Conservation (phyloP, 306 rosid genomes). For the Psophocarpus tetragonolobus region DNA sequence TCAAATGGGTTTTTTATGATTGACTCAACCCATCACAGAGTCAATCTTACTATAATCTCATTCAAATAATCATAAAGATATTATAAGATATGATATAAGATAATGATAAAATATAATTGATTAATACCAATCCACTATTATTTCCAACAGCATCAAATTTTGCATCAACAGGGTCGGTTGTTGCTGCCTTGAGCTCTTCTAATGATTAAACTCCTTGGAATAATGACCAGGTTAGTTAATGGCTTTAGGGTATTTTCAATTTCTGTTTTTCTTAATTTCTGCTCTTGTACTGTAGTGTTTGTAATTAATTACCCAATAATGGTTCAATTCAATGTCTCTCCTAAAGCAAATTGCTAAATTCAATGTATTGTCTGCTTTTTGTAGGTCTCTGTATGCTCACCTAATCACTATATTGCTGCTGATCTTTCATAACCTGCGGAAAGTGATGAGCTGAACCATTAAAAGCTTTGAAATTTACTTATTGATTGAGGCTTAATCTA, state of each 20-base stretch:
- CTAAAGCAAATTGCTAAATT: slow-evolving; percentile 17
- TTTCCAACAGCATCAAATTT: no score
- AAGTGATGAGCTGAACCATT: slow-evolving; percentile 24
- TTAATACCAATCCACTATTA: no score
- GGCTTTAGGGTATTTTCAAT: not conserved
- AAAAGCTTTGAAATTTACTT: slow-evolving; percentile 22
- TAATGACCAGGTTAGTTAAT: slow-evolving; percentile 40
- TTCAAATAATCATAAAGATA: no score
- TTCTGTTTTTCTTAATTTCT: not conserved
- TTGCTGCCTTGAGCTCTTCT: slow-evolving; percentile 80
- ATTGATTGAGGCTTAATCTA: slow-evolving; percentile 14
- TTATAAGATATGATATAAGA: no score
- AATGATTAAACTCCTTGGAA: slow-evolving; percentile 51
- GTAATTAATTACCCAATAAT: not conserved
- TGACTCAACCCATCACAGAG: no score
- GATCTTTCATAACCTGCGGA: slow-evolving; percentile 15
- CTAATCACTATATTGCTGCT: slow-evolving; percentile 24
- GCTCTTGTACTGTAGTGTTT: not conserved
- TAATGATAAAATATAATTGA: no score
- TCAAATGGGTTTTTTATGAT: no score
- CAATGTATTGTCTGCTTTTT: slow-evolving; percentile 20
- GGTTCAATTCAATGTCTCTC: not conserved
- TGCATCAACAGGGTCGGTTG: slow-evolving; percentile 83
- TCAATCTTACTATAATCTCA: no score
- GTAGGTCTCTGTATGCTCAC: slow-evolving; percentile 19